Conservation (phyloP, 1,139 yeast species). For the Martiniozyma asiatica region DNA sequence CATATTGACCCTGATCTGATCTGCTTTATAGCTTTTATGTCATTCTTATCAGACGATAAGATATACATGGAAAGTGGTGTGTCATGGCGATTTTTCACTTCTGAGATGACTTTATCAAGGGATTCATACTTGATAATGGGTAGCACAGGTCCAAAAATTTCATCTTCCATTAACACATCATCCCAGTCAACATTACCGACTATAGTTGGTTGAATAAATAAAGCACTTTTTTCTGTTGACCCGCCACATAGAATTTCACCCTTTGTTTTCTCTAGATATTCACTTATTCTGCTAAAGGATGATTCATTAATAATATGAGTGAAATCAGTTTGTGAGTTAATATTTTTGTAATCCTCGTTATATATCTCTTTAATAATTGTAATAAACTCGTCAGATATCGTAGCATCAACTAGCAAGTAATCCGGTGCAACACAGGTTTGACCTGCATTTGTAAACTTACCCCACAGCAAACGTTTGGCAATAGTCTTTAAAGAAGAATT, state of each 20-base stretch:
- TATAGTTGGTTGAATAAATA: constrained; percentile 66
- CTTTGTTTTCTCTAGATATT: constrained; percentile 36
- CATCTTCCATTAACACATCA: constrained; percentile 66
- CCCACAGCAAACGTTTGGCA: constrained; percentile 68
- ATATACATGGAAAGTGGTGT: constrained; percentile 84
- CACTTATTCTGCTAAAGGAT: constrained; percentile 40
- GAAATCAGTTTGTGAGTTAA: constrained; percentile 28
- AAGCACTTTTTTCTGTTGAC: constrained; percentile 26
- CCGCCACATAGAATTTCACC: constrained; percentile 58
- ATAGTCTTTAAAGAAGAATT: constrained; percentile 31
- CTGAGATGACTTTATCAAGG: constrained; percentile 35
- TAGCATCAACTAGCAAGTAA: constrained; percentile 56
- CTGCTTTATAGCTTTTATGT: constrained; percentile 38
- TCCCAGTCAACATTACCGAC: constrained; percentile 47
- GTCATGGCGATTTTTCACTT: constrained; percentile 46
- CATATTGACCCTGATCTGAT: constrained; percentile 68
- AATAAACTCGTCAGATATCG: constrained; percentile 42
- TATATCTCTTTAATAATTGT: constrained; percentile 31
- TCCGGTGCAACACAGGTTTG: constrained; percentile 90
- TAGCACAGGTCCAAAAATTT: constrained; percentile 76
- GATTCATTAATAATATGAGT: constrained; percentile 56
- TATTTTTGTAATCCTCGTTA: constrained; percentile 31
- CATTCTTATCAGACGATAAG: constrained; percentile 44
- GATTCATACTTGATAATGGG: constrained; percentile 52
- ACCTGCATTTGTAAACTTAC: constrained; percentile 71